Base-by-base conservation (phyloP, 1,284 basidiomycete genomes). In the Inonotus obliquus region DNA sequence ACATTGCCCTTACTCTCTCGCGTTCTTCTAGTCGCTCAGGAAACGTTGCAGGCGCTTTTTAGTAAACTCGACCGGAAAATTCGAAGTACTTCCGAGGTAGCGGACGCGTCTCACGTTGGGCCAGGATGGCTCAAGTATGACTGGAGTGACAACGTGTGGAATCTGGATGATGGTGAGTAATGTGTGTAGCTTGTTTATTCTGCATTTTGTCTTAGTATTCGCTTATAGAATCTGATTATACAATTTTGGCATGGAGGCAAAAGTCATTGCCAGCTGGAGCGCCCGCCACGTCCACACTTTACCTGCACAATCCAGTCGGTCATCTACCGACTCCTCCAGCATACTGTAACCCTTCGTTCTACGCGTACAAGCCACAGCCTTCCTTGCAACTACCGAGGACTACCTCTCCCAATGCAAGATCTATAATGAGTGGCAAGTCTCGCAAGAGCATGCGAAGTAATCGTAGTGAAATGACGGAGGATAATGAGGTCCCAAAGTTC, bases 121-220 rank as follows among this genome's bases (percentile, higher is more conserved):
- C 75, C 87, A 25, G 88, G 89, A 35, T 92, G 89, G 89, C 77
- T 92, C 55, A 92, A 91, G 69, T 92, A 92, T 69, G 81, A 86
- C 61, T 91, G 84, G 77, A 83, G 83, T 65, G 81, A 80, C n/a
- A 76, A 82, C 0, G 73, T 87, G 47, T 92, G 90, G 88, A 89
- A 90, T 69, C 73, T 92, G 7, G 89, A 92, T 69, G 90, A 92
- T 67, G 89, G 90, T 86, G 67, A 60, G 77, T 17, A 27, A 6
- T 1, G n/a, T 4, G 70, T 19, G 17, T 27, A 13, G 7, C 32
- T 17, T 19, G 6, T 27, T 54, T 32, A 4, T 52, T 32, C 38
- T 52, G 35, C 32, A 25, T 56, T 55, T 44, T 49, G 23, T 54
- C 23, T 21, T 35, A 35, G 14, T 25, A 44, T 37, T 32, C 55